Evolutionary conservation across 2,329 filamentous ascomycete genomes (phyloP).

Genomic region (Aspergillus costaricaensis): DNA sequence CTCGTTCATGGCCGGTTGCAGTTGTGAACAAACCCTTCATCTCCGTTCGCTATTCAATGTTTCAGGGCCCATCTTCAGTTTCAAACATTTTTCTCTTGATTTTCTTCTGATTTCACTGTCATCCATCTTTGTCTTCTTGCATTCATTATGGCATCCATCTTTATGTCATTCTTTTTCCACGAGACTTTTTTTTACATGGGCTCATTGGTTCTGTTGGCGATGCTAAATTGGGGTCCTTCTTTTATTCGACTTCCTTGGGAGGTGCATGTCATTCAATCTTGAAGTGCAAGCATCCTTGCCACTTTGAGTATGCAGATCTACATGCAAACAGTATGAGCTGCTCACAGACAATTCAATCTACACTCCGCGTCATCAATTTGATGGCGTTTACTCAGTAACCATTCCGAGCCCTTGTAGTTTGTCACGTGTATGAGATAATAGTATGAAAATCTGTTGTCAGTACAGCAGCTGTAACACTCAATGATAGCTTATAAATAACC

Average conservation of each 20-base stretch:
- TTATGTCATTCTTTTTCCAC: conserved; percentile 15
- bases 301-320: neutral
- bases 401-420: neutral
- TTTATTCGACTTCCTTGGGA: conserved; percentile 11
- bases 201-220: conserved; percentile 8
- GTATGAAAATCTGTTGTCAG: too few species aligned
- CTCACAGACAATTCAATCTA: conserved; percentile 19
- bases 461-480: too few species aligned
- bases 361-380: conserved; percentile 12
- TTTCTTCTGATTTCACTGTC: conserved; percentile 14
- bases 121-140: conserved; percentile 13
- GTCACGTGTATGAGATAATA: too few species aligned
- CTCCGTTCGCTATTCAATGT: conserved; percentile 23
- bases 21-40: conserved; percentile 28
- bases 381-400: neutral
- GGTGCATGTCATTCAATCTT: conserved; percentile 11
- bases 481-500: too few species aligned
- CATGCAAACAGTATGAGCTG: conserved; percentile 7
- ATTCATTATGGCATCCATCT: conserved; percentile 12
- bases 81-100: conserved; percentile 14
- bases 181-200: conserved; percentile 6
- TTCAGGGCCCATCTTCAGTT: conserved; percentile 23
- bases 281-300: conserved; percentile 8
- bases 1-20: conserved; percentile 37
- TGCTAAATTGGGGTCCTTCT: conserved; percentile 4